A percentile compares a stretch with the other conserved stretches of the same genome.
Evolutionary conservation across 106 monocot genomes (phyloP).

Genomic region (Acorus gramineus): DNA sequence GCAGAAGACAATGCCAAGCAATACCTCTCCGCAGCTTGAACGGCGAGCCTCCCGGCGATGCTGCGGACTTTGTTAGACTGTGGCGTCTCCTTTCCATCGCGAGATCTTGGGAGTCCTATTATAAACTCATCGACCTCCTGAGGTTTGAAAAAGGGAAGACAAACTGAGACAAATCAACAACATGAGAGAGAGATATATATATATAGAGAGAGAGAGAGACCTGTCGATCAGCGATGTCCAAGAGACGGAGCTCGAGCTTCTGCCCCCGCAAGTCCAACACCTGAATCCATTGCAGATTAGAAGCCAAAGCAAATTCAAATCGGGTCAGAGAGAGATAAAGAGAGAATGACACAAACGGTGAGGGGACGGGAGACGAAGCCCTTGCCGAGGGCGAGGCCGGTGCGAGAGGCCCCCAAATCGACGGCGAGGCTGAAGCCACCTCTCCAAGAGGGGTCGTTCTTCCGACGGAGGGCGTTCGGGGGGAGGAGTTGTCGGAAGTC

Average conservation of each 20-base stretch:
- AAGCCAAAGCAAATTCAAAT: background rate
- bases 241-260: conserved; percentile 66
- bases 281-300: conserved; percentile 7
- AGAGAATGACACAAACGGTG: conserved; percentile 12
- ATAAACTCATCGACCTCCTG: conserved; percentile 88
- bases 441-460: conserved; percentile 25
- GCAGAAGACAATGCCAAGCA: background rate
- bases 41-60: conserved; percentile 72
- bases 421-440: conserved; percentile 81
- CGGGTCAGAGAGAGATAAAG: background rate
- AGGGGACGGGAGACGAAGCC: conserved; percentile 62
- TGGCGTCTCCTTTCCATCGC: conserved; percentile 63
- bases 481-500: conserved; percentile 4
- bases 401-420: conserved; percentile 62
- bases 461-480: conserved; percentile 56
- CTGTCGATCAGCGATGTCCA: conserved; percentile 61
- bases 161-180: conserved; percentile 1
- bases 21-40: conserved; percentile 78
- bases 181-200: background rate
- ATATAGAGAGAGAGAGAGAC: conserved; percentile 12
- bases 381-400: conserved; percentile 82
- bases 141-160: background rate
- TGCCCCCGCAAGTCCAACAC: conserved; percentile 61
- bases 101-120: conserved; percentile 70
- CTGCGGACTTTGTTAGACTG: conserved; percentile 93